phyloP scores from a whole-genome alignment of 306 rosid species.

The Rosa lucieae region DNA sequence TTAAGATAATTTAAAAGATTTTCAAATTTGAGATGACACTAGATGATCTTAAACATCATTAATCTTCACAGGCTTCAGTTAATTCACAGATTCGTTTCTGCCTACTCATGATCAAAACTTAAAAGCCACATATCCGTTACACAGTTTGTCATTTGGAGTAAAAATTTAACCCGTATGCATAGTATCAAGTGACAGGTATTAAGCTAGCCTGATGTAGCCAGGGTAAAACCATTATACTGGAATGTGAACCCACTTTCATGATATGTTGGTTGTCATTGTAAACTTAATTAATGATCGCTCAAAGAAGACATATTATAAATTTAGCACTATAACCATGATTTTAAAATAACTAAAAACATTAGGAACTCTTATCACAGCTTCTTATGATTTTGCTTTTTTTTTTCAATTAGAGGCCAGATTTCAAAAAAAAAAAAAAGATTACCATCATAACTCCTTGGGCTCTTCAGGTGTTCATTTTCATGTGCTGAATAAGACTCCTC shows the following conservation, averaged over 20 bases:
- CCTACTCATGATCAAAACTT: not conserved
- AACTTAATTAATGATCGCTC: not conserved
- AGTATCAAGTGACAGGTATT: not conserved
- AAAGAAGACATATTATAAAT: not conserved
- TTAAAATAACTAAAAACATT: not conserved
- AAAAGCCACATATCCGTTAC: not conserved
- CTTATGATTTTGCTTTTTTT: not conserved
- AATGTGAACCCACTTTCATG: not conserved
- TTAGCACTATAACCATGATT: not conserved
- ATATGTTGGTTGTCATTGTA: not conserved
- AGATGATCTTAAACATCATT: not conserved
- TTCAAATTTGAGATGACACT: not conserved
- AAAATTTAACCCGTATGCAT: not conserved
- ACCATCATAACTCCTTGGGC: conserved; percentile 75
- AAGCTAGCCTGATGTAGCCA: not conserved
- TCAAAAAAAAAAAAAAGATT: conserved; percentile 13
- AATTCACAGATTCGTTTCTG: not conserved
- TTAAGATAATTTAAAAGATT: not conserved
- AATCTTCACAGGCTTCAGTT: not conserved
- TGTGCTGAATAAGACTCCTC: conserved; percentile 76
- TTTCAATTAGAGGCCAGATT: not conserved
- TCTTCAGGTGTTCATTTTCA: conserved; percentile 80
- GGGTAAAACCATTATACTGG: not conserved
- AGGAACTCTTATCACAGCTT: not conserved
- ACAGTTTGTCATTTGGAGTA: not conserved